phyloP scores from a whole-genome alignment of 1,139 yeast species.

The Yamadazyma dushanensis region DNA sequence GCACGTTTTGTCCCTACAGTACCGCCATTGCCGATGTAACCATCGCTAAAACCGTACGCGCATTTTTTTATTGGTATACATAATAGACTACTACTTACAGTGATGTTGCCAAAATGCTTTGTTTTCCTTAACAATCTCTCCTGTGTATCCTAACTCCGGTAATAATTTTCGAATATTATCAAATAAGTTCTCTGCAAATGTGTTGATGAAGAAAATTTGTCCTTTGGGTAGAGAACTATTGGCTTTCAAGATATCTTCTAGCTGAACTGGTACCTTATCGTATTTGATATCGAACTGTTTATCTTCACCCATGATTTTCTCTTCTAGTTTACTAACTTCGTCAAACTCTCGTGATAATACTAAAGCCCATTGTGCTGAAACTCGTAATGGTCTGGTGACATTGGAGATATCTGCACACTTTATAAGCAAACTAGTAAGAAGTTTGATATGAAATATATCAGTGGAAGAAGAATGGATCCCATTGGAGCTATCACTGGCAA shows the following conservation, averaged over 20 bases:
- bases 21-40: no score
- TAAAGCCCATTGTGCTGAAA: constrained; percentile 85
- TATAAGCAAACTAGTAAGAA: constrained; percentile 67
- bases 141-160: constrained; percentile 56
- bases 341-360: constrained; percentile 74
- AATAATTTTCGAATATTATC: constrained; percentile 56
- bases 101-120: constrained; percentile 47
- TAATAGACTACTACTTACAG: no score
- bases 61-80: no score
- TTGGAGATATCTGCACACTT: constrained; percentile 95
- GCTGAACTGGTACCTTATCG: constrained; percentile 29
- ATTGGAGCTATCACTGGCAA: constrained; percentile 2
- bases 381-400: constrained; percentile 75
- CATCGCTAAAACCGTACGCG: no score
- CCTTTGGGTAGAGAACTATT: constrained; percentile 63
- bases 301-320: constrained; percentile 25
- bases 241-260: constrained; percentile 38
- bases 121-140: constrained; percentile 46
- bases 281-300: constrained; percentile 25
- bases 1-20: no score
- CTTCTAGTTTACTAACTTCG: constrained; percentile 61
- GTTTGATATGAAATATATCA: constrained; percentile 33
- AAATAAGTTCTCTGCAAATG: constrained; percentile 80
- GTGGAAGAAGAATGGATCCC: not conserved
- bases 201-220: constrained; percentile 81